phyloP scores from a whole-genome alignment of 2,329 filamentous ascomycete genomes.

The Cladosporium sp. region DNA sequence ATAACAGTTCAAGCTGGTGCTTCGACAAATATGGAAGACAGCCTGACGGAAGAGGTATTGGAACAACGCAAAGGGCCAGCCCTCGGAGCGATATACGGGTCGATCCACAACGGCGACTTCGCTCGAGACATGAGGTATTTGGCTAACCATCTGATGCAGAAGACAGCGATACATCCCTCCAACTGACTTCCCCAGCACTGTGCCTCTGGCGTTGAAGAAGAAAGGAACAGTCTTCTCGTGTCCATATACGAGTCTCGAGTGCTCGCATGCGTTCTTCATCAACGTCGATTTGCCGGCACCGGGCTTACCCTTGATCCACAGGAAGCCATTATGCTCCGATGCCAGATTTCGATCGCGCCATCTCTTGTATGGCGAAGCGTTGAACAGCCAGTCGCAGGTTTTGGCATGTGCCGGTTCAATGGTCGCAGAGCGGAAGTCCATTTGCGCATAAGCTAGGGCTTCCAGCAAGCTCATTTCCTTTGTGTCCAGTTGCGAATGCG shows the following conservation, averaged over 20 bases:
- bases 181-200: conserved; percentile 50
- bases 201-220: conserved; percentile 53
- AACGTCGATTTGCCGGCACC: conserved; percentile 44
- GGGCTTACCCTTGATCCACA: conserved; percentile 45
- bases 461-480: conserved; percentile 6
- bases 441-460: conserved; percentile 35
- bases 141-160: conserved; percentile 40
- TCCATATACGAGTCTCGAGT: neutral
- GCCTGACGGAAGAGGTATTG: neutral
- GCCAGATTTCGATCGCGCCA: conserved; percentile 39
- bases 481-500: too few species aligned
- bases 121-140: neutral
- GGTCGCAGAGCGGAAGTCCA: conserved; percentile 37
- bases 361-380: conserved; percentile 35
- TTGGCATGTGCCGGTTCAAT: conserved; percentile 40
- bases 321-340: conserved; percentile 31
- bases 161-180: conserved; percentile 32
- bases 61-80: neutral
- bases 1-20: conserved; percentile 35
- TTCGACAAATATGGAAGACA: too few species aligned
- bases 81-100: too few species aligned
- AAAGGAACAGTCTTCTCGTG: conserved; percentile 39
- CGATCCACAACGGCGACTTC: too few species aligned
- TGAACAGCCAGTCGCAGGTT: conserved; percentile 48
- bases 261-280: conserved; percentile 36